Evolutionary conservation across 1,284 basidiomycete species (phyloP).

Genomic region (Rhodotorula sp.): DNA sequence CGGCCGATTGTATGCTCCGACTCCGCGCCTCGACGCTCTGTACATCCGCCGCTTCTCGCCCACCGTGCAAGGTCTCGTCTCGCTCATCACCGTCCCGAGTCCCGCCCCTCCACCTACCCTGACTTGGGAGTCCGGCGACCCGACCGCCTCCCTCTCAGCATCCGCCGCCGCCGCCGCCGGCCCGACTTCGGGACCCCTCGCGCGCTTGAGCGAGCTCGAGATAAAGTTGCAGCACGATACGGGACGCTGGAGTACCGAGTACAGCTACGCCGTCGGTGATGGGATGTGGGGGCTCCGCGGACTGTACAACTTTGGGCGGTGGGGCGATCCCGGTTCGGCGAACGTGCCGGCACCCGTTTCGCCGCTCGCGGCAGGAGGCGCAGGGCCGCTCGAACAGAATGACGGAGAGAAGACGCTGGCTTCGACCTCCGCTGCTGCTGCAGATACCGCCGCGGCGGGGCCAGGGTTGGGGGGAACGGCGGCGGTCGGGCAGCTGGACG

Average conservation of each 20-base stretch:
- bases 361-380: background rate
- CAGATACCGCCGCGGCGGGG: background rate
- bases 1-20: slow-evolving; percentile 86
- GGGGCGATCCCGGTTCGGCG: slow-evolving; percentile 41
- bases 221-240: slow-evolving; percentile 87
- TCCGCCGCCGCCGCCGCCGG: slow-evolving; percentile 19
- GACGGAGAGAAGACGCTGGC: background rate
- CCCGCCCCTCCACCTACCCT: slow-evolving; percentile 42
- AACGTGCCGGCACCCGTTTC: background rate
- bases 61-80: slow-evolving; percentile 58
- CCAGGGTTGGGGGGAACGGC: background rate
- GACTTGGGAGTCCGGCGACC: slow-evolving; percentile 38
- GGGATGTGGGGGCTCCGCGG: slow-evolving; percentile 85
- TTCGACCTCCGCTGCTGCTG: background rate
- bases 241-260: slow-evolving; percentile 89
- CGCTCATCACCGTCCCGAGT: slow-evolving; percentile 46
- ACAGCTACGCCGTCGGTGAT: slow-evolving; percentile 91
- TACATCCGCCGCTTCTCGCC: slow-evolving; percentile 72
- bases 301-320: slow-evolving; percentile 87
- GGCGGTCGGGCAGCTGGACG: slow-evolving; percentile 27
- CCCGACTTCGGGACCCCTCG: slow-evolving; percentile 46
- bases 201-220: slow-evolving; percentile 69
- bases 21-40: slow-evolving; percentile 80
- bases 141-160: slow-evolving; percentile 5
- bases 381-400: background rate